phyloP scores from a whole-genome alignment of 306 rosid genomes.

The Cyclanthera cordifolia region DNA sequence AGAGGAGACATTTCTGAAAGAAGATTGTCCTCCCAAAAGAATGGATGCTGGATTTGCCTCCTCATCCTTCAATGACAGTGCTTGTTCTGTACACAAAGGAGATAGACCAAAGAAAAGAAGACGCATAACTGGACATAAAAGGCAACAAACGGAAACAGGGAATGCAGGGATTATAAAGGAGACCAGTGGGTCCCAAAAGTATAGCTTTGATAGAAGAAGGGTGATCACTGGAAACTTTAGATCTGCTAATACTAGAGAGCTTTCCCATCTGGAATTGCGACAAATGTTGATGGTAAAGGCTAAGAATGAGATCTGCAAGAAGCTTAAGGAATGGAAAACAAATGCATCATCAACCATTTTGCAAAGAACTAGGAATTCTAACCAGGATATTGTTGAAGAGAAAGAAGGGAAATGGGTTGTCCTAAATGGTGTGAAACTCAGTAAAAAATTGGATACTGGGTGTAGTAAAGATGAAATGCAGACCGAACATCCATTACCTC shows the following conservation, averaged over 20 bases:
- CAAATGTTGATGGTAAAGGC: constrained; percentile 42
- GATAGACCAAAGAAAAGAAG: constrained; percentile 30
- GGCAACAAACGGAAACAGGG: constrained; percentile 17
- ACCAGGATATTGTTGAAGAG: constrained; percentile 22
- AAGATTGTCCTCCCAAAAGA: constrained; percentile 20
- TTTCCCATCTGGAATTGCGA: constrained; percentile 28
- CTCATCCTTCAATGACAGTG: constrained; percentile 20
- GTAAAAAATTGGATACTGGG: constrained; percentile 12
- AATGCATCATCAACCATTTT: constrained; percentile 21
- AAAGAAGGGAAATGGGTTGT: constrained; percentile 15
- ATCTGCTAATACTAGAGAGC: constrained; percentile 26
- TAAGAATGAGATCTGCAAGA: constrained; percentile 36
- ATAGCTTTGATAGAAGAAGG: constrained; percentile 29
- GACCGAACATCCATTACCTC: constrained; percentile 16
- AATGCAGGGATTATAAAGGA: constrained; percentile 22
- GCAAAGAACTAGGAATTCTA: constrained; percentile 15
- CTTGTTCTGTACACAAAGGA: constrained; percentile 25
- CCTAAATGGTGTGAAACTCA: constrained; percentile 22
- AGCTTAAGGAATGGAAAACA: constrained; percentile 36
- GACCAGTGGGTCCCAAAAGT: constrained; percentile 28
- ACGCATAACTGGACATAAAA: constrained; percentile 17
- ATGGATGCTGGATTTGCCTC: constrained; percentile 25
- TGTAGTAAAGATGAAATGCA: constrained; percentile 15
- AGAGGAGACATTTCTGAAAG: constrained; percentile 20
- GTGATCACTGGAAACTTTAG: constrained; percentile 22